phyloP scores from a whole-genome alignment of 169 alveolate species.

The Cryptosporidium ryanae region DNA sequence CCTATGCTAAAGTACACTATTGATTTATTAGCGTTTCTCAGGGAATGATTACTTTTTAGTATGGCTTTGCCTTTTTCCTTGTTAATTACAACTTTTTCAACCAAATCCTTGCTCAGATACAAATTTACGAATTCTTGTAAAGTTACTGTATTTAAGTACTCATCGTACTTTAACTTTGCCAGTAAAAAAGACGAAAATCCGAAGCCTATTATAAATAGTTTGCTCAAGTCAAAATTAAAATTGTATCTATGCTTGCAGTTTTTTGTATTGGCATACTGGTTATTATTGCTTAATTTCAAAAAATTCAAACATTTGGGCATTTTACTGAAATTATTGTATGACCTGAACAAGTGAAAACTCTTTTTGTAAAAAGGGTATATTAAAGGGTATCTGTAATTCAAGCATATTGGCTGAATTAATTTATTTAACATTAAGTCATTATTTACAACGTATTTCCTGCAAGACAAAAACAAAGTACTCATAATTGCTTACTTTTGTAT shows the following conservation, averaged over 20 bases:
- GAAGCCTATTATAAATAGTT: conserved; percentile 2
- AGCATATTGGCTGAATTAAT: too few relatives aligned
- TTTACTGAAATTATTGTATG: neutral
- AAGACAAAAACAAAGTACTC: too few relatives aligned
- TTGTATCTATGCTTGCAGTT: too few relatives aligned
- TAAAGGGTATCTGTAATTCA: too few relatives aligned
- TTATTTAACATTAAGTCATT: too few relatives aligned
- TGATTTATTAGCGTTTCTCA: conserved; percentile 2
- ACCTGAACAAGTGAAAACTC: too few relatives aligned
- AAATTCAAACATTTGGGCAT: neutral
- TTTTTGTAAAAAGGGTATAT: too few relatives aligned
- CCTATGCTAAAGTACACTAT: conserved; percentile 83
- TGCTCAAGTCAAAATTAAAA: neutral
- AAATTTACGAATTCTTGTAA: conserved; percentile 85
- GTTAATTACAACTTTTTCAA: conserved; percentile 84
- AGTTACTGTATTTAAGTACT: conserved; percentile 83
- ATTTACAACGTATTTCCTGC: too few relatives aligned
- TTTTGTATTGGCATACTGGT: neutral
- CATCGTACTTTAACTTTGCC: conserved; percentile 2
- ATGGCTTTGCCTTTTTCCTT: conserved; percentile 75
- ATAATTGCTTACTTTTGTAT: too few relatives aligned
- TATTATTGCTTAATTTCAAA: neutral
- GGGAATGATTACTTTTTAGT: neutral
- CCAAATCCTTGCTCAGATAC: conserved; percentile 84
- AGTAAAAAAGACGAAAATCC: conserved; percentile 19